Percentiles rank a stretch among this genome's conserved stretches.
These are phyloP conservation scores for Aphanomyces cochlioides DNA, from an alignment of 352 stramenopile species.

Conservation along the genomic window DNA sequence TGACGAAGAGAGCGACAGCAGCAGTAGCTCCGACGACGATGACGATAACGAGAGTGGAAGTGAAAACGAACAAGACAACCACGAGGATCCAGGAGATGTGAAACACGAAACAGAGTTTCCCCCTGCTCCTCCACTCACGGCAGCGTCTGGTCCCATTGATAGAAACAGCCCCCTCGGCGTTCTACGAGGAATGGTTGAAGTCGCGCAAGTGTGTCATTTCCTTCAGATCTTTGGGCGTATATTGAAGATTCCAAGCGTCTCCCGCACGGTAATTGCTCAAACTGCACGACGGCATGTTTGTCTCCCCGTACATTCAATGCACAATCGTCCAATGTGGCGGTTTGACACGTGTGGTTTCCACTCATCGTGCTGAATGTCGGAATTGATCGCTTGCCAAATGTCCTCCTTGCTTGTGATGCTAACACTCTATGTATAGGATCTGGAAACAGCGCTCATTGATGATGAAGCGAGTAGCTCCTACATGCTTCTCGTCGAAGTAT, in stretches of 20 bases:
- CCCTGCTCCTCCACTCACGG: not conserved
- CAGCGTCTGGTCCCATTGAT: conserved; percentile 2
- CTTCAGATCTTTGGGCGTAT: conserved; percentile 63
- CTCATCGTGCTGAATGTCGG: not conserved
- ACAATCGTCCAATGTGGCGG: no score
- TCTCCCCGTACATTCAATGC: no score
- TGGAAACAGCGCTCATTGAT: conserved; percentile 26
- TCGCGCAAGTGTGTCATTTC: conserved; percentile 77
- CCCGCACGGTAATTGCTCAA: conserved; percentile 55
- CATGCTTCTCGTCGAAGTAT: conserved; percentile 13
- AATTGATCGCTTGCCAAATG: not conserved
- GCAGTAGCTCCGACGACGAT: conserved; percentile 18
- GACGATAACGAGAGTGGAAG: conserved; percentile 12
- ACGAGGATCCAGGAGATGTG: not conserved
- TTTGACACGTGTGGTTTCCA: no score
- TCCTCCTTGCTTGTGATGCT: not conserved
- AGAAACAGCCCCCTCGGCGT: conserved; percentile 12
- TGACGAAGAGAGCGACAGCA: conserved; percentile 13
- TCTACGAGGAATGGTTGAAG: conserved; percentile 37
- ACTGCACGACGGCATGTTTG: not conserved
- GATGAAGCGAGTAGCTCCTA: conserved; percentile 13
- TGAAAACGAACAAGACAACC: not conserved
- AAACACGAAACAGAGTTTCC: not conserved
- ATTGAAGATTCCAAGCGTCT: conserved; percentile 65
- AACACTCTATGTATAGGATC: not conserved